Evolutionary conservation across 2,329 filamentous ascomycete genomes (phyloP), one percentile per base, ranked within the genome.

Genomic region (Colletotrichum magnum): DNA sequence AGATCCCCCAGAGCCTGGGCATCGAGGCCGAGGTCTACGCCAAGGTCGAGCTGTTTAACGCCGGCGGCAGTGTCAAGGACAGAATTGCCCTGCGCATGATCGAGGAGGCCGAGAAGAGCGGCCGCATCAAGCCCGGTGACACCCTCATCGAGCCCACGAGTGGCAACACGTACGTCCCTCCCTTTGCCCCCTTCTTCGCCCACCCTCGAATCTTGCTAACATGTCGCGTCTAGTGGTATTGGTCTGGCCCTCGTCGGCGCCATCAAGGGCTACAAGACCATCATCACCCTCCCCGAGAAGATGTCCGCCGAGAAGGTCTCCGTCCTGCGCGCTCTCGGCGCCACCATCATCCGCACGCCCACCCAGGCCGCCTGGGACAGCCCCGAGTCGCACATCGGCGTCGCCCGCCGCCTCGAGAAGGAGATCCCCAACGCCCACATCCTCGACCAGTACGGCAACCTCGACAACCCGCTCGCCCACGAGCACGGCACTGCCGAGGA

Each of bases 251-350:
- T 99, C 41, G 95, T 98, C 18, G 95, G 90, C 67, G 96, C 96
- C 16, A 93, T 99, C 77, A 98, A 98, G 85, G 95, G 95, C 73
- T 99, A 98, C 87, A 95, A 95, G 83, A 97, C 95, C 48, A 98
- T 99, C 83, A 99, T 99, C 81, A 99, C 96, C 12, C 89, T 99
- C 53, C 96, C 96, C 59, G 96, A 99, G 84, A 99, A 99, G 87
- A 99, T 99, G 96, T 98, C 94, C 1, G 93, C 94, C 56, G 96
- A 99, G 83, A 99, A 99, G 83, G 96, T 99, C 47, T 93, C 95
- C 2, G 96, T 99, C 32, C 88, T 99, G 71, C 93, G 94, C 75
- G 95, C 96, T 36, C 88, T 99, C 60, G 95, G 95, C 72, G 96
- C 96, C 50, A 98, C 97, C 78, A 98, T 99, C 82, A 98, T 99